Evolutionary conservation across 2,329 filamentous ascomycete genomes (phyloP), one percentile per base, ranked within the genome.

Genomic region (Colletotrichum sp.): DNA sequence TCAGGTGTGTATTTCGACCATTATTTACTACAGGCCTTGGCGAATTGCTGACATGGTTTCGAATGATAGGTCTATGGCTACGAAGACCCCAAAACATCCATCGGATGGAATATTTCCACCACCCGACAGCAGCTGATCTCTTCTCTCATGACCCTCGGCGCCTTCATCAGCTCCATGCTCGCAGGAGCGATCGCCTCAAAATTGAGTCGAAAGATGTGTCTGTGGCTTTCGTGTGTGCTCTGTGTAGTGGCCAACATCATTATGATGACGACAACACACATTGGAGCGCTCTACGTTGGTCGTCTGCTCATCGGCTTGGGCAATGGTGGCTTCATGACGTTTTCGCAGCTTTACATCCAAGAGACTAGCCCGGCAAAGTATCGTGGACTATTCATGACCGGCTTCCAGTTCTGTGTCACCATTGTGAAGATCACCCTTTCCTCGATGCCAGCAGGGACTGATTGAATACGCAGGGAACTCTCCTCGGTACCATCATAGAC

Each of bases 241-340:
- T 62, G 59, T 5, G 59, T 62, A 32, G 59, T n/a, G 28, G 59
- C 59, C 59, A 62, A 62, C 10, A 3, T 62, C 10, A 34, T 62
- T 21, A 62, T 62, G 59, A 62, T 62, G 59, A 89, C 87, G 5
- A 90, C 89, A 0, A 86, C 85, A 8, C 81, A 84, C 71, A 90
- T 92, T 49, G 88, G 85, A 18, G 89, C 86, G 2, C 86, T 92
- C 7, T 92, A 92, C 72, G 85, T 87, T 28, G 90, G 89, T 12
- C 87, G 90, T 49, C 81, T 92, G 8, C 80, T 92, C 18, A 89
- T 91, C 71, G 90, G 90, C 4, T 75, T 92, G 7, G 88, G 89
- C 8, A 91, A 91, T 78, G 90, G 90, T 5, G 87, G 90, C 79
- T 88, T 91, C 80, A 90, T 91, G 89, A 91, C 89, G 3, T 91